Conservation (phyloP, 345 rosid species). For the Nasturtium officinale region DNA sequence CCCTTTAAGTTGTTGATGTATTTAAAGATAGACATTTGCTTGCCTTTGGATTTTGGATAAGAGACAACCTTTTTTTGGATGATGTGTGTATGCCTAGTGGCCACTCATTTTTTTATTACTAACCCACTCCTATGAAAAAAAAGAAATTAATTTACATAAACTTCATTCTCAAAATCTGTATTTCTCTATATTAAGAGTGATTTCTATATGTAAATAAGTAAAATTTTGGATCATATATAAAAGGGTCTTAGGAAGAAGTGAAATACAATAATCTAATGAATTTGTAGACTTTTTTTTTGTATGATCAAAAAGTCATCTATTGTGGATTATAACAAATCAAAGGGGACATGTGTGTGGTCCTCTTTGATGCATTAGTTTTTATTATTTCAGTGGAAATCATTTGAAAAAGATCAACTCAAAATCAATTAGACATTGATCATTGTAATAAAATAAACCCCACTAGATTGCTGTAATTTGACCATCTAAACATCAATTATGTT, state of each 20-base stretch:
- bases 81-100: conserved; percentile 36
- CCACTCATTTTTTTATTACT: conserved; percentile 36
- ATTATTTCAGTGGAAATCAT: not conserved
- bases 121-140: conserved; percentile 19
- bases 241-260: not conserved
- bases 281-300: conserved; percentile 1
- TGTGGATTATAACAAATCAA: conserved; percentile 18
- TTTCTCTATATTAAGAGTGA: not conserved
- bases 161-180: not conserved
- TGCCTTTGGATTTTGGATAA: conserved; percentile 41
- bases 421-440: conserved; percentile 17
- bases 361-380: conserved; percentile 12
- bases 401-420: conserved; percentile 25
- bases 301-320: conserved; percentile 32
- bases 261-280: not conserved
- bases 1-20: conserved; percentile 25
- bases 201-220: not conserved
- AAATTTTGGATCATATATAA: not conserved
- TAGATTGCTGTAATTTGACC: conserved; percentile 16
- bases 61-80: conserved; percentile 27
- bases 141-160: not conserved
- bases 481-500: conserved; percentile 9
- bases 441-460: conserved; percentile 18
- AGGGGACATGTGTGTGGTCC: conserved; percentile 25
- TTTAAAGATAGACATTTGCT: conserved; percentile 35